These are phyloP conservation scores for Saccharomycopsis sp. DNA, from an alignment of 805 yeast species.

Conservation along the genomic window DNA sequence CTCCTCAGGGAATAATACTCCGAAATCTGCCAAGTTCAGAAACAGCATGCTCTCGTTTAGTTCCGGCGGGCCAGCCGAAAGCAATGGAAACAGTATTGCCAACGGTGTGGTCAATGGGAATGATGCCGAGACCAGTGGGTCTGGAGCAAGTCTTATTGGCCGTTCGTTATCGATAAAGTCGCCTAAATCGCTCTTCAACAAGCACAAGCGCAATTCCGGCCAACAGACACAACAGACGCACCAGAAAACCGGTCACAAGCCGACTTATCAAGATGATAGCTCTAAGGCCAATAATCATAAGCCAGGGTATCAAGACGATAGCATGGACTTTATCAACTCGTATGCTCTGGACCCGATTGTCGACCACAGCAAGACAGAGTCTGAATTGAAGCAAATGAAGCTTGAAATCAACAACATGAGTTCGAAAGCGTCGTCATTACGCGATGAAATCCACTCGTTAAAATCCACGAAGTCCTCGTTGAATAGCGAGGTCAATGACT, in stretches of 20 bases:
- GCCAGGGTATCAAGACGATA: neutral
- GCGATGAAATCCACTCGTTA: slow-evolving; percentile 47
- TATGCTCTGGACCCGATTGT: slow-evolving; percentile 1
- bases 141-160: slow-evolving; percentile 22
- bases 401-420: slow-evolving; percentile 36
- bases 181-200: slow-evolving; percentile 25
- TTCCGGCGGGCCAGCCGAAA: neutral
- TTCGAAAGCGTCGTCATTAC: neutral
- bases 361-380: slow-evolving; percentile 25
- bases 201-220: slow-evolving; percentile 15
- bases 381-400: slow-evolving; percentile 33
- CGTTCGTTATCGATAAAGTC: slow-evolving; percentile 32
- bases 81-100: no score
- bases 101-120: neutral
- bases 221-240: neutral
- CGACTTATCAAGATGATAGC: neutral
- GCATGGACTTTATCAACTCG: neutral
- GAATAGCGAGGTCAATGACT: slow-evolving; percentile 36
- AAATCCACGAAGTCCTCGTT: slow-evolving; percentile 41
- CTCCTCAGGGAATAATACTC: slow-evolving; percentile 6
- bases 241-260: neutral
- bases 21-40: slow-evolving; percentile 22
- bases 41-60: slow-evolving; percentile 6
- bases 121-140: neutral
- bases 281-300: neutral